Base-by-base conservation (phyloP, 2,329 filamentous ascomycete species). In the Claviceps sp. region DNA sequence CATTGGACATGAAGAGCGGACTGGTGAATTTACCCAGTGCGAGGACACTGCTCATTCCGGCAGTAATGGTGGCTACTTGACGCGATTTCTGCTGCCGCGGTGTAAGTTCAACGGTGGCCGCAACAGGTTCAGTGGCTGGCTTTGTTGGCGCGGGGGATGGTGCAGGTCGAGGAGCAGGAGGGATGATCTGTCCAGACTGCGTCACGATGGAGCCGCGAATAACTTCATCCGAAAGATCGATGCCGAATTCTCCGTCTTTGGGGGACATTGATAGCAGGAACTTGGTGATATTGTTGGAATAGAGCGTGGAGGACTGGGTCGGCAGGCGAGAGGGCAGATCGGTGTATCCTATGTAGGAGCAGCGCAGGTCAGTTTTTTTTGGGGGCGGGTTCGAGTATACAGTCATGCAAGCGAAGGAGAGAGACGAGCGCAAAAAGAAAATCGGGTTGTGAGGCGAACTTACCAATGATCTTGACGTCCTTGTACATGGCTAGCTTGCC, bases 261-360 rank as follows among this genome's bases (percentile, higher is more conserved):
- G 88, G 87, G 1, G 82, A 69, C 75, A 95, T 88, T 0, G 89
- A 93, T 10, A 95, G 74, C 30, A 95, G 71, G 53, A 90, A 85
- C 64, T 95, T 95, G 58, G 84, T 89, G 60, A 95, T 90, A 63
- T 95, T 95, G 75, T 95, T 95, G 2, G 87, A 93, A 68, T 95
- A 95, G 19, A 95, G 71, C 0, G 87, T 94, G 0, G 89, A 94
- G 0, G 89, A 88, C 65, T 95, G 89, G 0, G 89, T 94, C 0
- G 89, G 88, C 2, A 95, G 75, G 46, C 89, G 80, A 37, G 89
- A 94, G 0, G 89, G 89, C 30, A 95, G 75, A 67, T 95, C 89
- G 44, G 89, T 94, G 65, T 94, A 95, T 38, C 85, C 79, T 81
- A 1, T 11, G 30, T 30, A 30, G 7, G 26, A 30, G 26, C 26